Evolutionary conservation across 2,329 filamentous ascomycete genomes (phyloP).

Genomic region (Penicillium brevicompactum): DNA sequence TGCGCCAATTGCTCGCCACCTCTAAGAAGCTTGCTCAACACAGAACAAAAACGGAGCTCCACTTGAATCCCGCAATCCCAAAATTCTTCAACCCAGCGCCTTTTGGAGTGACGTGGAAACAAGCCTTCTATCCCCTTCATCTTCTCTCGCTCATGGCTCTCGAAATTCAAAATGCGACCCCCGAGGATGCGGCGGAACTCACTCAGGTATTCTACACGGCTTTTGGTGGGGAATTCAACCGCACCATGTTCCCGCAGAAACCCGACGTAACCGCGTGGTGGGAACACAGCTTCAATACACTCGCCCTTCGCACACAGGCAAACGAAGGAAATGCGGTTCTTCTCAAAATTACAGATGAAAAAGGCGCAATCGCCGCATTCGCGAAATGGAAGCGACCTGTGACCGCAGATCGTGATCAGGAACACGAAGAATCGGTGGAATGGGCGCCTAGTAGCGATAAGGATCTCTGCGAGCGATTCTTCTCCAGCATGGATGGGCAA

Average conservation of each 20-base stretch:
- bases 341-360: constrained; percentile 14
- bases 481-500: constrained; percentile 20
- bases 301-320: neutral
- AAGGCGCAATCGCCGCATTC: constrained; percentile 21
- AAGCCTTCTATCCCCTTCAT: neutral
- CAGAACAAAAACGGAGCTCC: too few relatives aligned
- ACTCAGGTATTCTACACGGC: constrained; percentile 24
- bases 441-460: constrained; percentile 22
- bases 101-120: neutral
- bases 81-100: too few relatives aligned
- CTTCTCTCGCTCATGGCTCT: constrained; percentile 15
- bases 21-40: too few relatives aligned
- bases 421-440: neutral
- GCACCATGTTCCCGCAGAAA: constrained; percentile 25
- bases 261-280: constrained; percentile 27
- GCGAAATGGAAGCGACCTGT: constrained; percentile 28
- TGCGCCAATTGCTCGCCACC: too few relatives aligned
- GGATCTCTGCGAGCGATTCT: constrained; percentile 24
- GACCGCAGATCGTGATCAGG: constrained; percentile 10
- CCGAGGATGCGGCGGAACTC: constrained; percentile 20
- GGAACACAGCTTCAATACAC: constrained; percentile 3
- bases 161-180: constrained; percentile 14
- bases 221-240: constrained; percentile 25
- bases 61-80: too few relatives aligned
- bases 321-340: constrained; percentile 10